These are phyloP conservation scores for Amanita muscaria DNA, from an alignment of 768 basidiomycete species.

Conservation along the genomic window DNA sequence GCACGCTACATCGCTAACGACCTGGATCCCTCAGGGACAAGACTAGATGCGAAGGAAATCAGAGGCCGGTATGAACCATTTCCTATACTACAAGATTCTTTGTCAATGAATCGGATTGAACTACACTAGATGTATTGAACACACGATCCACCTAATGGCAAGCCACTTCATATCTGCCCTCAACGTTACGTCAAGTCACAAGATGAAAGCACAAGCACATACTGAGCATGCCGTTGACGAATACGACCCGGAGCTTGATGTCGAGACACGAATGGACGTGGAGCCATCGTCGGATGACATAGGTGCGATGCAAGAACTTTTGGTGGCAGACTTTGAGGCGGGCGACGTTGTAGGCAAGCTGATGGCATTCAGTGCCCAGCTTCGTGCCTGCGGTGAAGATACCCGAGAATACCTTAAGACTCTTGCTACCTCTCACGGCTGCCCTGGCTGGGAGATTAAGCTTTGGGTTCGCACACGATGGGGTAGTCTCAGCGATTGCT, in stretches of 20 bases:
- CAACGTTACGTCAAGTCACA: not conserved
- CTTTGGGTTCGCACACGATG: conserved; percentile 14
- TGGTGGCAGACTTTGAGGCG: conserved; percentile 10
- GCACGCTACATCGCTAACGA: conserved; percentile 6
- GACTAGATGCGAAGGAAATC: conserved; percentile 10
- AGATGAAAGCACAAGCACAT: too few relatives aligned
- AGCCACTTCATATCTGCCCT: conserved; percentile 11
- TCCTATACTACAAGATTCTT: not conserved
- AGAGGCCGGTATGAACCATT: conserved; percentile 9
- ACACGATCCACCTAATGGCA: conserved; percentile 12
- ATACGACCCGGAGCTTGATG: conserved; percentile 12
- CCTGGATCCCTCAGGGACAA: conserved; percentile 5
- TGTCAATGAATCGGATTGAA: not conserved
- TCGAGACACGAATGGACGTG: conserved; percentile 8
- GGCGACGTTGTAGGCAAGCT: conserved; percentile 15
- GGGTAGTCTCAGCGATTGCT: conserved; percentile 14
- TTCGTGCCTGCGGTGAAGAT: conserved; percentile 7
- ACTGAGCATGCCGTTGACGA: conserved; percentile 11
- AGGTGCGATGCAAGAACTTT: conserved; percentile 6
- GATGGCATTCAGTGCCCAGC: conserved; percentile 13
- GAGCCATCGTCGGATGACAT: conserved; percentile 10
- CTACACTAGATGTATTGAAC: conserved; percentile 13
- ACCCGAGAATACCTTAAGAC: conserved; percentile 5
- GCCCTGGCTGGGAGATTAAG: conserved; percentile 6
- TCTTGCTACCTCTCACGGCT: conserved; percentile 2